Evolutionary conservation across 352 stramenopile genomes (phyloP).

Genomic region (Phytophthora fragariae): DNA sequence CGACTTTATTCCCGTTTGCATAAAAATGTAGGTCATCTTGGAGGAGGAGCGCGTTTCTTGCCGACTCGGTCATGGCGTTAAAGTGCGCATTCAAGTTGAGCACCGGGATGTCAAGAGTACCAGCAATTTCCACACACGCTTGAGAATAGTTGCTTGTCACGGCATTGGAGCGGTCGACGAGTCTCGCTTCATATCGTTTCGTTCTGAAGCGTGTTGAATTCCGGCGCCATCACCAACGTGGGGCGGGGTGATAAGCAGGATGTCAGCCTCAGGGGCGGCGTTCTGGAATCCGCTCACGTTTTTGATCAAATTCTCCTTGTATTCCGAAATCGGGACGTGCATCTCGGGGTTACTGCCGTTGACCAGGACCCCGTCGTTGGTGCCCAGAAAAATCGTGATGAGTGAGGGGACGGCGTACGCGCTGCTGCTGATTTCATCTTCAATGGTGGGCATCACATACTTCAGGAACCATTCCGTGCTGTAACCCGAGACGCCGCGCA

Average conservation of each 20-base stretch:
- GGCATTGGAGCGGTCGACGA: slow-evolving; percentile 21
- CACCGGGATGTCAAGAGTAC: slow-evolving; percentile 24
- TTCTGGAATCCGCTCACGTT: slow-evolving; percentile 28
- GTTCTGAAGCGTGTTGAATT: slow-evolving; percentile 15
- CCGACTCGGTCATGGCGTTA: slow-evolving; percentile 31
- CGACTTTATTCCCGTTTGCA: slow-evolving; percentile 41
- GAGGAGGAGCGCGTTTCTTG: slow-evolving; percentile 40
- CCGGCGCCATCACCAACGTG: slow-evolving; percentile 39
- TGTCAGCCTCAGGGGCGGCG: slow-evolving; percentile 23
- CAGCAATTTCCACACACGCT: slow-evolving; percentile 42
- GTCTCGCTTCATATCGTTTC: slow-evolving; percentile 13
- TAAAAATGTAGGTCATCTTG: slow-evolving; percentile 60
- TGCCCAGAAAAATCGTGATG: slow-evolving; percentile 60
- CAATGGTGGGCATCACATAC: slow-evolving; percentile 37
- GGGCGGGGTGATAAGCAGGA: slow-evolving; percentile 54
- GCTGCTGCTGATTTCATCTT: slow-evolving; percentile 38
- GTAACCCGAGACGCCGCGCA: slow-evolving; percentile 48
- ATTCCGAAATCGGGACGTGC: slow-evolving; percentile 55
- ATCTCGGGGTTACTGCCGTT: slow-evolving; percentile 33
- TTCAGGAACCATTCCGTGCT: slow-evolving; percentile 54
- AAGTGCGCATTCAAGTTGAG: slow-evolving; percentile 55
- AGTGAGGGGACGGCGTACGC: slow-evolving; percentile 32
- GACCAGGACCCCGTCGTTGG: slow-evolving; percentile 54
- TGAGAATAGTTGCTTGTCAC: slow-evolving; percentile 37
- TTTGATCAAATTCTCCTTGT: slow-evolving; percentile 40